phyloP scores from a whole-genome alignment of 2,329 filamentous ascomycete genomes.

The Ophiocordyceps camponoti-saundersi region DNA sequence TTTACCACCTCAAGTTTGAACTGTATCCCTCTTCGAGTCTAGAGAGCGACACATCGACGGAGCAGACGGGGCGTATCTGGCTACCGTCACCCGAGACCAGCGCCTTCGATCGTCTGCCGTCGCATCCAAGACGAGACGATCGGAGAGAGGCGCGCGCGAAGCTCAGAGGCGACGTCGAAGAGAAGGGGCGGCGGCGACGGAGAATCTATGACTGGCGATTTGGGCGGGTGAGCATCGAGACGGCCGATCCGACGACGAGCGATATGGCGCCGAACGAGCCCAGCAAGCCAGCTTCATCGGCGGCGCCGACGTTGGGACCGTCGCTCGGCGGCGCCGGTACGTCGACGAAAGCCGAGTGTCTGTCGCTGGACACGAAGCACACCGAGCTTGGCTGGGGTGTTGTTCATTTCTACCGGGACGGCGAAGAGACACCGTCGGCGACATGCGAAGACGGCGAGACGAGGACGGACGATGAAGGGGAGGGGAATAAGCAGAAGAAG shows the following conservation, averaged over 20 bases:
- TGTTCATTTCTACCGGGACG: conserved; percentile 84
- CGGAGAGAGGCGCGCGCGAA: background rate
- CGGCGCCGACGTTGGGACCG: conserved; percentile 35
- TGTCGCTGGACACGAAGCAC: conserved; percentile 51
- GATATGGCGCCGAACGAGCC: conserved; percentile 17
- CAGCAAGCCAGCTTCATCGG: conserved; percentile 27
- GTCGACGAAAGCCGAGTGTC: conserved; percentile 67
- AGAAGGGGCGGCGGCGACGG: conserved; percentile 13
- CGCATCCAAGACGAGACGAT: conserved; percentile 15
- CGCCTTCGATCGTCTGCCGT: conserved; percentile 39
- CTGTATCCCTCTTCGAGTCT: conserved; percentile 34
- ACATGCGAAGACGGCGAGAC: background rate
- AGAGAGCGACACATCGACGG: conserved; percentile 3
- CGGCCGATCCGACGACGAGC: conserved; percentile 46
- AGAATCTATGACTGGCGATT: conserved; percentile 58
- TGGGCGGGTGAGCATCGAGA: conserved; percentile 60
- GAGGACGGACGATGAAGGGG: background rate
- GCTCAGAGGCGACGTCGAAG: conserved; percentile 13
- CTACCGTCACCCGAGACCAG: conserved; percentile 27
- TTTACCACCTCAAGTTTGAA: conserved; percentile 51
- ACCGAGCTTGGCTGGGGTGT: conserved; percentile 82
- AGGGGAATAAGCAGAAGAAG: too few relatives aligned
- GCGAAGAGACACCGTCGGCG: conserved; percentile 46
- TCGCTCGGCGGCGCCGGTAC: conserved; percentile 44
- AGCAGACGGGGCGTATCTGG: conserved; percentile 23